These are phyloP conservation scores for Dactylorhiza incarnata DNA, from an alignment of 106 monocot genomes.

Conservation along the genomic window DNA sequence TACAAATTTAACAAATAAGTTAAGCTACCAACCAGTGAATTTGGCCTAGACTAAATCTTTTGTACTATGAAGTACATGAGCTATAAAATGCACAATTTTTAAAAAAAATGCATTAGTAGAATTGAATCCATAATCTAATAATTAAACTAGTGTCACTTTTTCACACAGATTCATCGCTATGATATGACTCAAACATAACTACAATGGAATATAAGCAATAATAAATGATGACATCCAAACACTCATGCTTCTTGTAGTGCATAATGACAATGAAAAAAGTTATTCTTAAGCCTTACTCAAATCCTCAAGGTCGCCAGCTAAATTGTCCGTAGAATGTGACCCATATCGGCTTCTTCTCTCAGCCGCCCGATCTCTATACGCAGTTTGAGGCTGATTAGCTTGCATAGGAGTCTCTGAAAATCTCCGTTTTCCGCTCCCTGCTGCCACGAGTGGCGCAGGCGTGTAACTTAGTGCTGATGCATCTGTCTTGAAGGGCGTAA, in stretches of 20 bases:
- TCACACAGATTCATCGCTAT: not conserved
- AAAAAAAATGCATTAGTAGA: not conserved
- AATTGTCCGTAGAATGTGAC: slow-evolving; percentile 48
- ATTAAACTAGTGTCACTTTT: not conserved
- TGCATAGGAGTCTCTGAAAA: slow-evolving; percentile 85
- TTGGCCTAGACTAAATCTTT: slow-evolving; percentile 18
- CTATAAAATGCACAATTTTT: slow-evolving; percentile 1
- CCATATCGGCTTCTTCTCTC: slow-evolving; percentile 92
- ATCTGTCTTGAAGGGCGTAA: slow-evolving; percentile 75
- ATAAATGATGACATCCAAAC: not conserved
- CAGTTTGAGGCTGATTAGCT: slow-evolving; percentile 38
- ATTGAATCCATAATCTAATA: not conserved
- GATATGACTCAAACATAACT: not conserved
- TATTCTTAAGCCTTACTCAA: slow-evolving; percentile 64
- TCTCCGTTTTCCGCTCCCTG: slow-evolving; percentile 67
- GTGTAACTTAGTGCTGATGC: slow-evolving; percentile 65
- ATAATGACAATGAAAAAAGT: not conserved
- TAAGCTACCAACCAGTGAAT: slow-evolving; percentile 28
- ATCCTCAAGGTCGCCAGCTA: slow-evolving; percentile 36
- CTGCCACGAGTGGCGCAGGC: slow-evolving; percentile 23
- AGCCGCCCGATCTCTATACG: slow-evolving; percentile 92
- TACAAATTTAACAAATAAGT: slow-evolving; percentile 23
- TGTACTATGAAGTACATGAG: not conserved
- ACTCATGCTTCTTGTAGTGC: not conserved
- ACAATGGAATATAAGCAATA: not conserved